A percentile compares a stretch with the other conserved stretches of the same genome.
phyloP scores from a whole-genome alignment of 2,329 filamentous ascomycete genomes.

The Penicillium sp. region DNA sequence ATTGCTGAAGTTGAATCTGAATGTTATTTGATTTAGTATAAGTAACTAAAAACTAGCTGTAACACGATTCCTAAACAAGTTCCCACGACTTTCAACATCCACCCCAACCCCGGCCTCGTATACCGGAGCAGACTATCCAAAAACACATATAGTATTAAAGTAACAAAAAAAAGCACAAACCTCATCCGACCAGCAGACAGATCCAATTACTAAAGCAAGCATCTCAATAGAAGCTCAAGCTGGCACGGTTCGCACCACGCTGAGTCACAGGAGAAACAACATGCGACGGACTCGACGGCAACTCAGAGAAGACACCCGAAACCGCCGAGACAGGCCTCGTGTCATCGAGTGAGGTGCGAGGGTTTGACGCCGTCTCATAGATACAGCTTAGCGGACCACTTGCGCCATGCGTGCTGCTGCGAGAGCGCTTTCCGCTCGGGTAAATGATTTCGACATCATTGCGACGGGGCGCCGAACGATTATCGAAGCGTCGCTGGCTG shows the following conservation, averaged over 20 bases:
- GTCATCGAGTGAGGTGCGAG: slow-evolving; percentile 30
- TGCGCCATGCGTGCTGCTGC: slow-evolving; percentile 35
- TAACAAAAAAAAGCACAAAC: neutral
- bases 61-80: neutral
- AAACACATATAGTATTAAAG: neutral
- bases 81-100: neutral
- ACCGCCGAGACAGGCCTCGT: slow-evolving; percentile 1
- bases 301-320: slow-evolving; percentile 1
- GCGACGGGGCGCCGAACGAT: slow-evolving; percentile 26
- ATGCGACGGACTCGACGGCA: slow-evolving; percentile 16
- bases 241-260: slow-evolving; percentile 34
- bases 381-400: slow-evolving; percentile 33
- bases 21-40: neutral
- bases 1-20: neutral
- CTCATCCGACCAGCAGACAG: slow-evolving; percentile 1
- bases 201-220: neutral
- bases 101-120: neutral
- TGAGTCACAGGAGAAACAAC: slow-evolving; percentile 28
- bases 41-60: neutral
- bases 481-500: slow-evolving; percentile 23
- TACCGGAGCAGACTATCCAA: slow-evolving; percentile 3
- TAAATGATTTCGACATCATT: slow-evolving; percentile 38
- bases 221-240: slow-evolving; percentile 22
- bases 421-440: slow-evolving; percentile 35
- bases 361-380: slow-evolving; percentile 23